Base-by-base conservation (phyloP, 225 moss, liverwort and hornwort genomes). In the Marchantia paleacea region DNA sequence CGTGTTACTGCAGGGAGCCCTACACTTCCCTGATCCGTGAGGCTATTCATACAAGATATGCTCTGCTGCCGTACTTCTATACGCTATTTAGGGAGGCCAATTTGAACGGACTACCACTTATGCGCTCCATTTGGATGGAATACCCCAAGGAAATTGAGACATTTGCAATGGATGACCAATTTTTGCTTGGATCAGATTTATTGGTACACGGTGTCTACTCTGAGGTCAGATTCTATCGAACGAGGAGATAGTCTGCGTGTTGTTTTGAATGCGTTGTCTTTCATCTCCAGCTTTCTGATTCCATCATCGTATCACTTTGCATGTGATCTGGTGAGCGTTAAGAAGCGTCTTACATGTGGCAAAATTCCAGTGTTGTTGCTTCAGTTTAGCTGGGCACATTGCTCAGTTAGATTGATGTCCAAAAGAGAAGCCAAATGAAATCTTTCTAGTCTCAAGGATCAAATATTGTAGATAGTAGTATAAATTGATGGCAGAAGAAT, bases 91-190 rank as follows among this genome's bases (percentile, higher is more conserved):
- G 89, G 73, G 95, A 99, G 85, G 95, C 99, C 25, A 92, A 88
- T 81, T 91, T 91, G 65, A 90, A 85, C 49, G 99, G 99, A 79
- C n/a, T 91, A 66, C 99, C 99, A 26, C 90, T 99, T 65, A 91
- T 94, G 89, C 94, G 95, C 60, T 93, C 99, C 26, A 70, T 99
- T 84, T 99, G 99, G 99, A 86, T 99, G 90, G 95, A 99, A 82
- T 99, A 90, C 72, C 99, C 94, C 7, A 84, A 88, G 66, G 99
- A 99, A 12, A 82, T 85, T 55, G 55, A 84, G 48, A 86, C 90
- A 47, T 99, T 91, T 77, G 52, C 83, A 50, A 90, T 86, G 31
- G 99, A 99, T 62, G 94, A 95, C 62, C 91, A 95, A 73, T 99
- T 99, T 78, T 76, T 95, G 73, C 90, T 99, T 58, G 99, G 99